These are phyloP conservation scores for Gleditsia sinensis DNA, from an alignment of 306 rosid species.

Conservation along the genomic window DNA sequence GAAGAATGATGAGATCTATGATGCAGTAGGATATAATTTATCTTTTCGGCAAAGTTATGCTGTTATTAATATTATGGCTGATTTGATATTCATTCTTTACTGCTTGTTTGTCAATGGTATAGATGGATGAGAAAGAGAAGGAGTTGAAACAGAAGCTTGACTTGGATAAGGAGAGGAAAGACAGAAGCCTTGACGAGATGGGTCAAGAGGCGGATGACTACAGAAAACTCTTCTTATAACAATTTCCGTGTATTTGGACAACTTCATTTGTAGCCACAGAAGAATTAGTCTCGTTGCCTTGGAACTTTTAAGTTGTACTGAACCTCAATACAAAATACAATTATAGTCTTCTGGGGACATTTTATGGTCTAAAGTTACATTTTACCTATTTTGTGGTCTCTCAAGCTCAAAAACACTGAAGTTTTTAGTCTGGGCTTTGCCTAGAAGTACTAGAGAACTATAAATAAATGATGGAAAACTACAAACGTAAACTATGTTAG, in stretches of 20 bases:
- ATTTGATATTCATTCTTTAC: constrained; percentile 16
- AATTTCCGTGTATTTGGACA: not conserved
- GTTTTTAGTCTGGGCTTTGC: not conserved
- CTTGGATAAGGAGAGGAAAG: constrained; percentile 77
- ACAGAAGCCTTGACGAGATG: constrained; percentile 79
- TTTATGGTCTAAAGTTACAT: not conserved
- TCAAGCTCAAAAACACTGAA: not conserved
- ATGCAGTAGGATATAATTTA: constrained; percentile 60
- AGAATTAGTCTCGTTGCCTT: constrained; percentile 7
- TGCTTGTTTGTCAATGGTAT: constrained; percentile 31
- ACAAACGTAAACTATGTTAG: no score
- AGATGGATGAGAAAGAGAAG: constrained; percentile 80
- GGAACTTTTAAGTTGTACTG: constrained; percentile 4
- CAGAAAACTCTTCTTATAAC: constrained; percentile 61
- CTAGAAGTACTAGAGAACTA: not conserved
- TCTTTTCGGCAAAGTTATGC: constrained; percentile 4
- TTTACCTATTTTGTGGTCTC: not conserved
- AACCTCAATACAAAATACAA: not conserved
- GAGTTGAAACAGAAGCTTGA: constrained; percentile 63
- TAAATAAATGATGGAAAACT: no score
- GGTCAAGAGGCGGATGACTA: constrained; percentile 78
- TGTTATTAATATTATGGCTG: not conserved
- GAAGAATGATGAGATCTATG: constrained; percentile 86
- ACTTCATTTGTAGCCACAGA: not conserved
- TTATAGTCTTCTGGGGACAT: not conserved